phyloP scores from a whole-genome alignment of 2,329 filamentous ascomycete genomes.

The Calonectria pseudoreteaudii region DNA sequence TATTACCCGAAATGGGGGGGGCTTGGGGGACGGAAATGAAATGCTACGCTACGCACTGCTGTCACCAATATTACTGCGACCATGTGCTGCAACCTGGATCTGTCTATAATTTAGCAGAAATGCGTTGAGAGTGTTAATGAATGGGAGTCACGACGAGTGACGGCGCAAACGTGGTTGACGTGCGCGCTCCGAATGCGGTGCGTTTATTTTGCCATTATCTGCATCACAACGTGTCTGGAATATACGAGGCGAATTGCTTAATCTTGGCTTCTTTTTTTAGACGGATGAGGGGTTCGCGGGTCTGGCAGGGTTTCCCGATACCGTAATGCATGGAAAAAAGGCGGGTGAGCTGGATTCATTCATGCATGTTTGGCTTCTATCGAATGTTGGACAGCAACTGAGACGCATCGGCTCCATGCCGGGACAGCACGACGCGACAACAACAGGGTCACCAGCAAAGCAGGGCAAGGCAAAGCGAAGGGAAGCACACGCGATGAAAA shows the following conservation, averaged over 20 bases:
- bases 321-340: slow-evolving; percentile 9
- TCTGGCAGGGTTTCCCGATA: slow-evolving; percentile 2
- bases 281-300: slow-evolving; percentile 17
- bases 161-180: not conserved
- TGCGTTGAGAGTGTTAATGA: not conserved
- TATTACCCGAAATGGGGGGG: not conserved
- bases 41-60: not conserved
- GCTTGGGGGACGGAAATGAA: not conserved
- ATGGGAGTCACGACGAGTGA: not conserved
- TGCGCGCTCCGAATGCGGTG: not conserved
- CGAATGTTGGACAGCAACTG: not conserved
- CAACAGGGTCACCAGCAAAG: not conserved
- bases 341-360: slow-evolving; percentile 19
- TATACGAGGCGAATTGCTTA: not conserved
- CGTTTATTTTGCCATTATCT: not conserved
- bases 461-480: not conserved
- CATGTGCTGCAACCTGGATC: not conserved
- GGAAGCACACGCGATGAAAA: not conserved
- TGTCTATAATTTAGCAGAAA: not conserved
- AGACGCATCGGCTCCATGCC: not conserved
- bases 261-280: slow-evolving; percentile 8
- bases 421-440: not conserved
- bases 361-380: slow-evolving; percentile 15
- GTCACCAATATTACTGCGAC: not conserved
- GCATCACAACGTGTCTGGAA: not conserved